A percentile compares a stretch with the other conserved stretches of the same genome.
These are phyloP conservation scores for Macrolepiota albuminosa DNA, from an alignment of 768 basidiomycete genomes.

Conservation along the genomic window DNA sequence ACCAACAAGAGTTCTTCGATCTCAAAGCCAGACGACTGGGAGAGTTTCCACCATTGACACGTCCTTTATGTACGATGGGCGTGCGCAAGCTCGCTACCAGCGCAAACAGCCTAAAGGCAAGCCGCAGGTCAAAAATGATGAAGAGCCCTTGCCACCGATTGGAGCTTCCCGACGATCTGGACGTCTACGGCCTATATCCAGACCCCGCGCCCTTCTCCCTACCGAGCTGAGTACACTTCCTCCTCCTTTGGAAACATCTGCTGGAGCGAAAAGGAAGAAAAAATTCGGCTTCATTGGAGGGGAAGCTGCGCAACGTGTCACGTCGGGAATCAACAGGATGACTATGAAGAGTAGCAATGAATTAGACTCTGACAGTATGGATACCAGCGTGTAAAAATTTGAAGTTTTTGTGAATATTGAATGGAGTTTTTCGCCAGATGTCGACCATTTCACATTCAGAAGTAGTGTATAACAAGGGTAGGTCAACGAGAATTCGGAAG, in stretches of 20 bases:
- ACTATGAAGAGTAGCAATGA: conserved; percentile 1
- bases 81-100: conserved; percentile 4
- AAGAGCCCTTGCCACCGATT: not conserved
- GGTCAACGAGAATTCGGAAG: no score
- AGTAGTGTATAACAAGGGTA: no score
- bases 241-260: not conserved
- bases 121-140: not conserved
- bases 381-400: not conserved
- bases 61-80: conserved; percentile 9
- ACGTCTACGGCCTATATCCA: conserved; percentile 10
- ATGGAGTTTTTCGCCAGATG: not conserved
- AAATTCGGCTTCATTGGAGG: not conserved
- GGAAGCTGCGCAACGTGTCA: conserved; percentile 5
- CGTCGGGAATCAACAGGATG: conserved; percentile 7
- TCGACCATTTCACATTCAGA: not conserved
- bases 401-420: not conserved
- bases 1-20: conserved; percentile 13
- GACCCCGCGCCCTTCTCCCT: not conserved
- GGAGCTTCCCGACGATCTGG: conserved; percentile 11
- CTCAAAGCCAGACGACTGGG: conserved; percentile 12
- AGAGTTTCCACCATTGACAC: conserved; percentile 9
- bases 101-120: conserved; percentile 1
- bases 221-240: not conserved
- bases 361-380: not conserved
- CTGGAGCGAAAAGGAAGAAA: conserved; percentile 15